Base-by-base conservation (phyloP, 2,329 filamentous ascomycete species). In the Camptophora hylomeconis region DNA sequence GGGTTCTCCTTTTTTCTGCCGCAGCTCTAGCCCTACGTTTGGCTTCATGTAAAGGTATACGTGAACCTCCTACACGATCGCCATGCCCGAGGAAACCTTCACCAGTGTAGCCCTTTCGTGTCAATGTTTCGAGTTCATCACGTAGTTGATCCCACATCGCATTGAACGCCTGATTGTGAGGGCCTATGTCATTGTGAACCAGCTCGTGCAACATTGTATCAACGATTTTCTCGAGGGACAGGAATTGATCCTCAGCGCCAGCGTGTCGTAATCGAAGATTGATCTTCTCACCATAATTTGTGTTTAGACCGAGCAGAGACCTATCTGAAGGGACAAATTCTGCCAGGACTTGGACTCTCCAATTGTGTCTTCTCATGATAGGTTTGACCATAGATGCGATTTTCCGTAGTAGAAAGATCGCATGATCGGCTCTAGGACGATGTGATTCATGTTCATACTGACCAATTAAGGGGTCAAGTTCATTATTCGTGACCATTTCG, bases 121-220 rank as follows among this genome's bases (percentile, higher is more conserved):
- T 48, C 5, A 94, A 65, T 2, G 73, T 71, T 45, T 84, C 72
- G 45, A 87, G 76, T 54, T 94, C 86, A 33, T 87, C 80, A 12
- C 87, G 74, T 4, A 94, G 69, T 48, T 92, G 78, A 44, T 93
- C 77, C 82, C 86, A 93, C 4, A 94, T 61, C 0, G 75, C 75
- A 42, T 93, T 74, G 48, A 95, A 95, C 19, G 78, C 69, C 25
- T 63, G 67, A 48, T 94, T 74, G 51, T 95, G 87, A 2, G 81
- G 80, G 0, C 82, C 83, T 52, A 78, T 74, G 7, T 83, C 69
- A 40, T 80, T 93, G 48, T 95, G 87, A n/a, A 73, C 76, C 3
- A 95, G 69, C 44, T 95, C 87, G 50, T 95, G 87, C 12, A 95
- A 71, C 74, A 95, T 80, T 0, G 87, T 95, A 52, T 94, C 84